Conservation (phyloP, 1,139 yeast species). For the Pichia norvegensis region DNA sequence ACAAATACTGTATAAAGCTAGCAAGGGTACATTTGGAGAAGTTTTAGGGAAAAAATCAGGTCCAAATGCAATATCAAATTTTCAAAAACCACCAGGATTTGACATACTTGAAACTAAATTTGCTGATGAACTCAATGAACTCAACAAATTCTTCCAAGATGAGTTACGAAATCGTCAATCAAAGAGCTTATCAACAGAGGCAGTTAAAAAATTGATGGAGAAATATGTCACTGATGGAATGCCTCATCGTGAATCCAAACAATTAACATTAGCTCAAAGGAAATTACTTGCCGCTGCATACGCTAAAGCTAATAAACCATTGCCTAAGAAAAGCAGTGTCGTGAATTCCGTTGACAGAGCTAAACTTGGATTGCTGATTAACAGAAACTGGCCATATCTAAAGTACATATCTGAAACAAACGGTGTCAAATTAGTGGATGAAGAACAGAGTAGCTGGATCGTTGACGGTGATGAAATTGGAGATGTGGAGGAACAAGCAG, state of each 20-base stretch:
- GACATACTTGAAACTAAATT: slow-evolving; percentile 8
- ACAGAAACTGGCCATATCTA: slow-evolving; percentile 9
- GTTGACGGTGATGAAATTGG: slow-evolving; percentile 2
- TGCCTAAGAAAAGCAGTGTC: background rate
- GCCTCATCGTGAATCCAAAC: too few relatives aligned
- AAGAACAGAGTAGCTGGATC: slow-evolving; percentile 1
- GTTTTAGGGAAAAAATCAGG: background rate
- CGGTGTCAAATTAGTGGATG: slow-evolving; percentile 2
- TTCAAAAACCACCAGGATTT: slow-evolving; percentile 11
- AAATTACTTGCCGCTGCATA: slow-evolving; percentile 2
- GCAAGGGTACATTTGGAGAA: slow-evolving; percentile 11
- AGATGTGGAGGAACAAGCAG: too few relatives aligned
- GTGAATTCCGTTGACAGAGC: background rate
- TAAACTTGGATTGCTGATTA: slow-evolving; percentile 6
- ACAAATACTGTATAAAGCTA: background rate
- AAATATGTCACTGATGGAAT: slow-evolving; percentile 1
- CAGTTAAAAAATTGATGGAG: slow-evolving; percentile 2
- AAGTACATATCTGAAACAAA: slow-evolving; percentile 5
- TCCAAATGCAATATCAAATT: background rate
- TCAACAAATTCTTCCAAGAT: slow-evolving; percentile 4
- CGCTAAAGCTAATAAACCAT: slow-evolving; percentile 1
- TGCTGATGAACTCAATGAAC: slow-evolving; percentile 5
- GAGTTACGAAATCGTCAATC: background rate
- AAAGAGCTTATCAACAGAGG: background rate
- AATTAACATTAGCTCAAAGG: slow-evolving; percentile 1